Conservation (phyloP, 352 stramenopile species). For the Phytopythium sindhum region DNA sequence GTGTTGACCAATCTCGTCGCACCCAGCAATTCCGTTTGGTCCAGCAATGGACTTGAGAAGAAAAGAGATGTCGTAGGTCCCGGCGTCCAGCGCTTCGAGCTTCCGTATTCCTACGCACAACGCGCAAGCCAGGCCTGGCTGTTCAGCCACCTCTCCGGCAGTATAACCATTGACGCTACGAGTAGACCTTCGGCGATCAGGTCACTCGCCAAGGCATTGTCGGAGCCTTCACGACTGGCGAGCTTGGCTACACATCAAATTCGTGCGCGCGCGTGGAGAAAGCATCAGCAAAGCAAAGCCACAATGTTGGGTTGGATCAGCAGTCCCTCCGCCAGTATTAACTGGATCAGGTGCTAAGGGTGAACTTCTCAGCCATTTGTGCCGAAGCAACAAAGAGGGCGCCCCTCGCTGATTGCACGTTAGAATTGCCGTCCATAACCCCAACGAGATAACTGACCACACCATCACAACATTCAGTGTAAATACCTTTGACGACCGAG, state of each 20-base stretch:
- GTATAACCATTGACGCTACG: not conserved
- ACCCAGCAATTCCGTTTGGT: not conserved
- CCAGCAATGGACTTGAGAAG: not conserved
- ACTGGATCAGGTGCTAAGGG: conserved; percentile 65
- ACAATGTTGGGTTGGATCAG: conserved; percentile 19
- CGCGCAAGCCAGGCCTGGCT: not conserved
- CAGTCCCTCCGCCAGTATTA: conserved; percentile 62
- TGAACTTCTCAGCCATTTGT: conserved; percentile 55
- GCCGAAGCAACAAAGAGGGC: conserved; percentile 23
- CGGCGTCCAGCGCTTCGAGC: not conserved
- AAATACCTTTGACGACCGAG: conserved; percentile 14
- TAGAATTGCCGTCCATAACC: conserved; percentile 9
- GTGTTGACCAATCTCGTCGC: not conserved
- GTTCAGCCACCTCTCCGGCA: not conserved
- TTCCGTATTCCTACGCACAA: not conserved
- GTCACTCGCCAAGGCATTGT: not conserved
- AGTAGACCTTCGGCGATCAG: not conserved
- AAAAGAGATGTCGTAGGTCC: not conserved
- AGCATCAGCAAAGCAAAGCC: not conserved
- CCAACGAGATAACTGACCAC: not conserved
- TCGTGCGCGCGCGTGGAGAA: not conserved
- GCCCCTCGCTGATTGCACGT: conserved; percentile 43
- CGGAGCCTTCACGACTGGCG: not conserved
- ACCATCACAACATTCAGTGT: not conserved
- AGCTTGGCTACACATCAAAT: not conserved